Evolutionary conservation across 202 grass and related monocot genomes (phyloP).

Genomic region (Elaeis oleifera): DNA sequence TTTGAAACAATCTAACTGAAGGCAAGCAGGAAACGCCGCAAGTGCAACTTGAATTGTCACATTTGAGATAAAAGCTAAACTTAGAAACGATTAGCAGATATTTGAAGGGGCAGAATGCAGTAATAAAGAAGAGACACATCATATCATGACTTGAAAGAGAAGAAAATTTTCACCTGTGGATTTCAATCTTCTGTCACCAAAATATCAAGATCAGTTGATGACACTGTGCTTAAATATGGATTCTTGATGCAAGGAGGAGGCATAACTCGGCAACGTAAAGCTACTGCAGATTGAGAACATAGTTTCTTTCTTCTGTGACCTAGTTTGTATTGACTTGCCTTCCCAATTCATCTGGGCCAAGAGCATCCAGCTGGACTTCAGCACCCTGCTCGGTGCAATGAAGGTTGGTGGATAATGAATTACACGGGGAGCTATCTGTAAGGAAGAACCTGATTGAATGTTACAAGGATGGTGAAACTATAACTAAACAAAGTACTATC

Average conservation of each 20-base stretch:
- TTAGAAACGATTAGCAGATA: no score
- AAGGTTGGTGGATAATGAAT: constrained; percentile 7
- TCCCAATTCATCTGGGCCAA: constrained; percentile 26
- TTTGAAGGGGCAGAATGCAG: no score
- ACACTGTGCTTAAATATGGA: constrained; percentile 36
- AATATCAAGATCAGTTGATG: constrained; percentile 38
- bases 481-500: neutral
- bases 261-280: constrained; percentile 71
- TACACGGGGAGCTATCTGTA: constrained; percentile 36
- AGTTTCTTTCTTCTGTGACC: constrained; percentile 39
- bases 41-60: no score
- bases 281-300: constrained; percentile 73
- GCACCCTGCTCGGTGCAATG: constrained; percentile 29
- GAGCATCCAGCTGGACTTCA: constrained; percentile 30
- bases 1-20: no score
- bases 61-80: no score
- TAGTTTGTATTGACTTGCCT: constrained; percentile 23
- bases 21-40: no score
- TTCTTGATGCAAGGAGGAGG: constrained; percentile 90
- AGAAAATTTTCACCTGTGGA: constrained; percentile 43
- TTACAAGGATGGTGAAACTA: constrained; percentile 22
- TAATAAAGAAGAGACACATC: no score
- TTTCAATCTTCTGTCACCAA: constrained; percentile 54
- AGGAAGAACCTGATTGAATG: constrained; percentile 11
- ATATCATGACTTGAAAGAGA: neutral